Percentiles rank a stretch among this genome's conserved stretches.
phyloP scores from a whole-genome alignment of 495 filamentous ascomycete genomes.

The Neurospora sp. region DNA sequence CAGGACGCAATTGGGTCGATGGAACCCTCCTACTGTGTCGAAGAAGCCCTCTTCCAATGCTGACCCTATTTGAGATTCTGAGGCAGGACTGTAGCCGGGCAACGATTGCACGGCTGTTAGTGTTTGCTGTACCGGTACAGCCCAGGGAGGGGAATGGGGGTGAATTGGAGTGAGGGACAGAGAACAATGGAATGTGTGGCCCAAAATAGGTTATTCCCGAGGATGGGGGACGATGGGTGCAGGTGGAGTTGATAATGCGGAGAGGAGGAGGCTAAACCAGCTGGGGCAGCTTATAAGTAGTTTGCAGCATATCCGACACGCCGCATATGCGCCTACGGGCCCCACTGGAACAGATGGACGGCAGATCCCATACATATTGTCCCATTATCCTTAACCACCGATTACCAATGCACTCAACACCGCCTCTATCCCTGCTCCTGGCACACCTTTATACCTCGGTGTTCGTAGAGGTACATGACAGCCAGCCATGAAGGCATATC shows the following conservation, averaged over 20 bases:
- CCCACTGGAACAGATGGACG: not conserved
- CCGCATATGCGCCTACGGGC: not conserved
- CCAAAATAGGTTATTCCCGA: conserved; percentile 4
- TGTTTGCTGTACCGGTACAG: not conserved
- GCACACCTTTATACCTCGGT: not conserved
- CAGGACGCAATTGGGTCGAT: not conserved
- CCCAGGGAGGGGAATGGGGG: not conserved
- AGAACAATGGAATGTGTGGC: conserved; percentile 5
- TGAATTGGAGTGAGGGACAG: not conserved
- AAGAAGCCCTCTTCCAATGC: not conserved
- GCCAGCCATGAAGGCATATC: not conserved
- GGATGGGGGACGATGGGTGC: conserved; percentile 1
- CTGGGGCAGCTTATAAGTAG: conserved; percentile 13
- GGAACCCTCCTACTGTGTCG: not conserved
- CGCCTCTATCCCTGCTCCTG: not conserved
- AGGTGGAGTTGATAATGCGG: conserved; percentile 2
- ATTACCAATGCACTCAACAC: not conserved
- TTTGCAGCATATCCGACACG: conserved; percentile 7
- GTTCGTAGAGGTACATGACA: not conserved
- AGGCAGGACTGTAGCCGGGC: not conserved
- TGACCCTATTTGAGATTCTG: not conserved
- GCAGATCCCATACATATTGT: not conserved
- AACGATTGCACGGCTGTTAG: not conserved
- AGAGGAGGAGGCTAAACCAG: conserved; percentile 9
- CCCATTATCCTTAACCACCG: not conserved